Base-by-base conservation (phyloP, 208 protist species). In the Trypanosoma boissoni region DNA sequence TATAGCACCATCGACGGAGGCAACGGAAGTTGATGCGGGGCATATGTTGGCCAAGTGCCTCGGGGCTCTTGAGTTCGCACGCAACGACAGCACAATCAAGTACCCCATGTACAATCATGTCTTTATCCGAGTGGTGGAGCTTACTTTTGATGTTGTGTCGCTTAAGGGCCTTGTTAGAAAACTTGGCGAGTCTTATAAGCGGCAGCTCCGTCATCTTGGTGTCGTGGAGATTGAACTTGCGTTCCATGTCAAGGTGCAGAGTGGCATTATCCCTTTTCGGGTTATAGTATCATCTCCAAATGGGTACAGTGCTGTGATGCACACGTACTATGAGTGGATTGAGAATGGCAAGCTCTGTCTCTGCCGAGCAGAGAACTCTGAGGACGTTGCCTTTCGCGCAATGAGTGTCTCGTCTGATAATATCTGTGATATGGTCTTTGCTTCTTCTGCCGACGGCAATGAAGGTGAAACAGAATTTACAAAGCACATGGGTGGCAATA, bases 171-270 rank as follows among this genome's bases (percentile, higher is more conserved):
- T 91, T 20, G 58, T 96, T 29, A 37, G 50, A 28, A 58, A 74
- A 24, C 73, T 82, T n/a, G 76, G 74, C 42, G 72, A 65, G 57
- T 75, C 76, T 16, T 83, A 90, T 67, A 68, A 80, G 67, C 61
- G 76, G 42, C 77, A 73, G 14, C 73, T 95, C 18, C 57, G 68
- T 24, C 58, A 76, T 55, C 72, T 96, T 23, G 77, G 83, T 27
- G 72, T 96, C 7, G 61, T 55, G 10, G 86, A 95, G 54, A 79
- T 92, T 37, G 91, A 96, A 68, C 73, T 96, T 3, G 78, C 86
- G 39, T 91, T 92, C 52, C 72, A 84, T 41, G 75, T 87, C 1
- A 59, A 55, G 44, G 74, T 81, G 3, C 44, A 71, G 20, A 67
- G 61, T 37, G 70, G 73, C 7, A 60, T 85, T 41, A 84, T 95